Evolutionary conservation across 129 eudicot species (phyloP).

Genomic region (Ambrosia trifida): DNA sequence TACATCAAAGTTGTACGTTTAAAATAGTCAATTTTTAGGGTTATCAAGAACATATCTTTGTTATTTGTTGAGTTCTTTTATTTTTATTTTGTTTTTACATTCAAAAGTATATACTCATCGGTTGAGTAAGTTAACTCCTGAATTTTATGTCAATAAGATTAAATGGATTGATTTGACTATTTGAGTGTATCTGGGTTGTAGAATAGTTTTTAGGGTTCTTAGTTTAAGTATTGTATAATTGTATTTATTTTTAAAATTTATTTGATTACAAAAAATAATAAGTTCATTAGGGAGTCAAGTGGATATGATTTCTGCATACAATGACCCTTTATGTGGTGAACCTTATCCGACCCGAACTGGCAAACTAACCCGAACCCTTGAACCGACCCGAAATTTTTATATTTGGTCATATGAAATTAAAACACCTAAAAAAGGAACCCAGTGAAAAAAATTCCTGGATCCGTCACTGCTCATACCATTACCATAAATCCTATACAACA

Average conservation of each 20-base stretch:
- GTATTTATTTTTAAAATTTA: not conserved
- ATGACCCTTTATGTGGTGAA: slow-evolving; percentile 14
- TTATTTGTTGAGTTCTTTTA: not conserved
- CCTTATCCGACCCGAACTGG: too few species aligned
- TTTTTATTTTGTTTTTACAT: not conserved
- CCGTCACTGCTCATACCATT: too few species aligned
- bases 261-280: not conserved
- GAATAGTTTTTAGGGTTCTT: not conserved
- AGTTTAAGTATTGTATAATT: not conserved
- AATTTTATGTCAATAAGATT: slow-evolving; percentile 6
- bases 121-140: not conserved
- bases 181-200: too few species aligned
- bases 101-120: not conserved
- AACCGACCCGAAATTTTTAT: too few species aligned
- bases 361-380: too few species aligned
- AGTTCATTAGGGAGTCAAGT: not conserved
- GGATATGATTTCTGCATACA: slow-evolving; percentile 17
- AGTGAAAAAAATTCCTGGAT: too few species aligned
- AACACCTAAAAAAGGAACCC: too few species aligned
- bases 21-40: not conserved
- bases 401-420: too few species aligned
- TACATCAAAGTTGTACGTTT: not conserved
- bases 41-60: not conserved
- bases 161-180: not conserved
- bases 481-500: not conserved